A percentile compares a stretch with the other conserved stretches of the same genome.
These are phyloP conservation scores for Boletus bicolor DNA, from an alignment of 768 basidiomycete genomes.

Conservation along the genomic window DNA sequence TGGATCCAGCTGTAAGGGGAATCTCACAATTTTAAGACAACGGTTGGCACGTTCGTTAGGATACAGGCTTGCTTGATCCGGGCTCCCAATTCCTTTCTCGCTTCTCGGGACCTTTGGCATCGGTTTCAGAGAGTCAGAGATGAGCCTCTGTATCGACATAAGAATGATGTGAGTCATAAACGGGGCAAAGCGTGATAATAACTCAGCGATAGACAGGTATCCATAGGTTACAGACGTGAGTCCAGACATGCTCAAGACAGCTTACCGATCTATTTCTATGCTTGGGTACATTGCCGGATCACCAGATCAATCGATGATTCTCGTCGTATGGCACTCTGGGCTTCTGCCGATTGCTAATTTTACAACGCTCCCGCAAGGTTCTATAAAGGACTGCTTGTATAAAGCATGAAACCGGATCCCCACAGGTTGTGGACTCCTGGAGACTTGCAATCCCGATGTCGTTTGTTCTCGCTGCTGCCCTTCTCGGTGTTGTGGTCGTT, in stretches of 20 bases:
- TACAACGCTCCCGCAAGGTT: background rate
- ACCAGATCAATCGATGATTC: background rate
- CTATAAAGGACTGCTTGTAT: slow-evolving; percentile 1
- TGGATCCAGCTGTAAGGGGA: too few species aligned
- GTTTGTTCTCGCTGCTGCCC: slow-evolving; percentile 10
- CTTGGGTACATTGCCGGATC: background rate
- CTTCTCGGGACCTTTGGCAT: background rate
- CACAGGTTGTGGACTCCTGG: background rate
- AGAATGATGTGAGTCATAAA: background rate
- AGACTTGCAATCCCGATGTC: slow-evolving; percentile 12
- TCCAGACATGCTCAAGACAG: background rate
- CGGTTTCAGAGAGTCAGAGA: background rate
- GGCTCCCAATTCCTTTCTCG: too few species aligned
- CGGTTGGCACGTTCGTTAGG: too few species aligned
- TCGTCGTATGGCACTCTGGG: slow-evolving; percentile 6
- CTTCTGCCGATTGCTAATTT: slow-evolving; percentile 2
- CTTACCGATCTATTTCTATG: background rate
- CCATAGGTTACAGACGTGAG: background rate
- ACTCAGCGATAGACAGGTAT: background rate
- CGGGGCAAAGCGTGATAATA: background rate
- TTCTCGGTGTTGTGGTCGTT: slow-evolving; percentile 15
- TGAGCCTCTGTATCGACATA: too few species aligned
- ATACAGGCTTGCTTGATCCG: background rate
- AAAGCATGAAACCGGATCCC: background rate
- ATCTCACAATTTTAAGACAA: too few species aligned